Percentiles rank a stretch among this genome's conserved stretches.
These are phyloP conservation scores for Phytophthora pseudosyringae DNA, from an alignment of 352 stramenopile species.

Conservation along the genomic window DNA sequence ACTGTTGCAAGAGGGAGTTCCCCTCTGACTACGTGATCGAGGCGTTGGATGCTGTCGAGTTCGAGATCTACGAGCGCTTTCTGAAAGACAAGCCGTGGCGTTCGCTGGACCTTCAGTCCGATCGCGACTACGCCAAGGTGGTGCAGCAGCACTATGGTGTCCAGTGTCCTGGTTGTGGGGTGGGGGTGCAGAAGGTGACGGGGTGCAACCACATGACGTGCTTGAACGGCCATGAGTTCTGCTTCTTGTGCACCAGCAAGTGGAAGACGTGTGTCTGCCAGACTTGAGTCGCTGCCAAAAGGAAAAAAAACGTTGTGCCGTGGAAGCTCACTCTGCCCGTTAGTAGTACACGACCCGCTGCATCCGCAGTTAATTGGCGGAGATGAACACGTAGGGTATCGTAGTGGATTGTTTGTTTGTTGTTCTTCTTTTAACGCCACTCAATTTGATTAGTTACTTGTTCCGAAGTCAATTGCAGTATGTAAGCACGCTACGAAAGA, in stretches of 20 bases:
- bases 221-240: conserved; percentile 70
- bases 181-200: conserved; percentile 56
- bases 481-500: background rate
- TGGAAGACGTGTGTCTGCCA: conserved; percentile 54
- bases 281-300: conserved; percentile 7
- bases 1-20: conserved; percentile 79
- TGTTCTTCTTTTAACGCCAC: background rate
- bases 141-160: conserved; percentile 40
- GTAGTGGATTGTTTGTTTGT: background rate
- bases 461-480: background rate
- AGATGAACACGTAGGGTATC: conserved; percentile 4
- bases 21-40: conserved; percentile 65
- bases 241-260: conserved; percentile 43
- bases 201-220: conserved; percentile 75
- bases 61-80: conserved; percentile 58
- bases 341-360: too few relatives aligned
- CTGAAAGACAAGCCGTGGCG: conserved; percentile 60
- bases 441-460: too few relatives aligned
- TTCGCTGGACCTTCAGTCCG: conserved; percentile 52
- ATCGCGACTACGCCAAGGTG: conserved; percentile 62
- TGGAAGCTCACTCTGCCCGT: too few relatives aligned
- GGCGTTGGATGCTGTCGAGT: conserved; percentile 37
- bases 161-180: conserved; percentile 76
- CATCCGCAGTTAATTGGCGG: background rate
- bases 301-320: too few relatives aligned